Evolutionary conservation across 2,329 filamentous ascomycete species (phyloP).

Genomic region (Xylariaceae sp.): DNA sequence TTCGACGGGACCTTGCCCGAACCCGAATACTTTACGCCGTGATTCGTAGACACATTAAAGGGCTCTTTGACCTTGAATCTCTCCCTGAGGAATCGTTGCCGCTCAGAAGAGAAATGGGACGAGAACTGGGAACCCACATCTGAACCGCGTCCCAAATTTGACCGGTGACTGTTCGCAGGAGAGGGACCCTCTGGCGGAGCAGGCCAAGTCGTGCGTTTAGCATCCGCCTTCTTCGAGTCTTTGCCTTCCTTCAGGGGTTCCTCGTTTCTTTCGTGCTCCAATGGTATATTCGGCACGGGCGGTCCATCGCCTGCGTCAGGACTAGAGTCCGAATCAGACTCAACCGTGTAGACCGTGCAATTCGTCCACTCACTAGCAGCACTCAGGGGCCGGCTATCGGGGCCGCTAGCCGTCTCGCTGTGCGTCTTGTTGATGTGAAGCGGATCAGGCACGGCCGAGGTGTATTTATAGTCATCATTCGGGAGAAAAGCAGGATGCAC

Average conservation of each 20-base stretch:
- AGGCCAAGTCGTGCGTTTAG: slow-evolving; percentile 13
- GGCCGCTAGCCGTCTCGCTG: not conserved
- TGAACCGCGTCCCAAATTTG: slow-evolving; percentile 13
- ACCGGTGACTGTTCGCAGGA: not conserved
- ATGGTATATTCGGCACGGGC: slow-evolving; percentile 23
- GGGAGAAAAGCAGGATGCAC: slow-evolving; percentile 28
- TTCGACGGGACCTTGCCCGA: not conserved
- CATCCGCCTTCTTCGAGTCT: too few species aligned
- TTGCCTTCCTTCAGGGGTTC: not conserved
- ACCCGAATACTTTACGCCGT: not conserved
- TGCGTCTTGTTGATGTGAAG: slow-evolving; percentile 17
- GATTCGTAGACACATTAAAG: not conserved
- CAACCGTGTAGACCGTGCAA: slow-evolving; percentile 20
- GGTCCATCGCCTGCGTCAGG: slow-evolving; percentile 10
- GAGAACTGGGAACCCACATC: slow-evolving; percentile 16
- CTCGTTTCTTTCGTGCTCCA: slow-evolving; percentile 2
- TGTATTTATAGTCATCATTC: not conserved
- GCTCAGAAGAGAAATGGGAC: slow-evolving; percentile 3
- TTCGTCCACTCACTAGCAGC: slow-evolving; percentile 23
- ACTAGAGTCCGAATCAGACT: not conserved
- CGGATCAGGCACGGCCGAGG: slow-evolving; percentile 21
- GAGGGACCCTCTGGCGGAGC: slow-evolving; percentile 11
- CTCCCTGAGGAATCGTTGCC: slow-evolving; percentile 16
- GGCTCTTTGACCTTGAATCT: slow-evolving; percentile 13
- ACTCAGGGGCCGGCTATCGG: not conserved